A percentile compares a stretch with the other conserved stretches of the same genome.
Evolutionary conservation across 805 yeast species (phyloP).

Genomic region (Blastobotrys peoriensis): DNA sequence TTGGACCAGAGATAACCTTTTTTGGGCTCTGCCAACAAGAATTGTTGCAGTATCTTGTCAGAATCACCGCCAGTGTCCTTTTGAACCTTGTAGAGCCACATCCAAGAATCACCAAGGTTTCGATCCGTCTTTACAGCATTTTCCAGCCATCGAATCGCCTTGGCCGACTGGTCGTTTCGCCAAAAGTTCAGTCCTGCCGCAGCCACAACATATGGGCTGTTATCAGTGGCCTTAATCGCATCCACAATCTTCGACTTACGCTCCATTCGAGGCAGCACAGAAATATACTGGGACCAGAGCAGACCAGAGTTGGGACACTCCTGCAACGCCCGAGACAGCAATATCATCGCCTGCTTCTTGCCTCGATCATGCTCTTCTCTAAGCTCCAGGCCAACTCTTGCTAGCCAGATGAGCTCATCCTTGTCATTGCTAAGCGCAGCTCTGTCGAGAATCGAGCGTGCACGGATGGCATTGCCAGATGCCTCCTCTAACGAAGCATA

Average conservation of each 20-base stretch:
- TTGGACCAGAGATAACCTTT: constrained; percentile 58
- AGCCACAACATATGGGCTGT: constrained; percentile 51
- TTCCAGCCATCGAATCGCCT: constrained; percentile 70
- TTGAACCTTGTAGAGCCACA: constrained; percentile 49
- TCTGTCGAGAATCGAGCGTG: constrained; percentile 67
- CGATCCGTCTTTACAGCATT: constrained; percentile 52
- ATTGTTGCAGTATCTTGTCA: constrained; percentile 32
- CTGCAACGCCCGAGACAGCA: constrained; percentile 54
- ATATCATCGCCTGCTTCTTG: constrained; percentile 33
- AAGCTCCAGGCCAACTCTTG: constrained; percentile 52
- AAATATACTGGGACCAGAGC: constrained; percentile 62
- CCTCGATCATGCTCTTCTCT: background rate
- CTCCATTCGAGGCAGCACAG: constrained; percentile 37
- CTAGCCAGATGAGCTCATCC: constrained; percentile 51
- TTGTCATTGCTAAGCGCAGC: constrained; percentile 50
- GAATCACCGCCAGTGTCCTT: constrained; percentile 29
- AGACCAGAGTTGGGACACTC: constrained; percentile 50
- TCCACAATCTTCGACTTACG: constrained; percentile 57
- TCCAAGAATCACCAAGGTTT: constrained; percentile 73
- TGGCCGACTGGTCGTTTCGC: constrained; percentile 41
- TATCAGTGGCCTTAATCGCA: constrained; percentile 63
- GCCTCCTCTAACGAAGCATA: constrained; percentile 45
- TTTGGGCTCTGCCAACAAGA: constrained; percentile 46
- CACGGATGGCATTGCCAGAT: constrained; percentile 43
- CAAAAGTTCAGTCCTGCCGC: constrained; percentile 65